Evolutionary conservation across 345 rosid species (phyloP).

Genomic region (Moricandia arvensis): DNA sequence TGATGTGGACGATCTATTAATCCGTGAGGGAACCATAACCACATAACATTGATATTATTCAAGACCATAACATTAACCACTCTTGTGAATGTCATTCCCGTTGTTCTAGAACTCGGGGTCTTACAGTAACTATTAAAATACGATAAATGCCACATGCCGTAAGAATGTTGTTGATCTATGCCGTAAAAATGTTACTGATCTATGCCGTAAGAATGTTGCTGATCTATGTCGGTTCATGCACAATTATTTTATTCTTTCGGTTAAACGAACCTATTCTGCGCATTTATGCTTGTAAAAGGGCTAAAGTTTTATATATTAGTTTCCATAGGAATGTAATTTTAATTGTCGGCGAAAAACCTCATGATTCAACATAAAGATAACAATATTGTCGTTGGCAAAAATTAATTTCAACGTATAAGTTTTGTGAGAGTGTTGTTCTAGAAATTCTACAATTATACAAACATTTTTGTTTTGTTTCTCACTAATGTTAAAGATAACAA

Average conservation of each 20-base stretch:
- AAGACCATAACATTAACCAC: not conserved
- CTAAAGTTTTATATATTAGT: not conserved
- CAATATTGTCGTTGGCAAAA: not conserved
- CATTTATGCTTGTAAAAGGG: not conserved
- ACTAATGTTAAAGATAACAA: not conserved
- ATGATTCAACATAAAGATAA: not conserved
- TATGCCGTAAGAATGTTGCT: conserved; percentile 32
- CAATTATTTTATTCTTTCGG: conserved; percentile 21
- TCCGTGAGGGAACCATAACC: not conserved
- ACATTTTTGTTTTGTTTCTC: not conserved
- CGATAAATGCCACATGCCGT: not conserved
- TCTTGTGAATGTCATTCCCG: not conserved
- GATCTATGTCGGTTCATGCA: conserved; percentile 32
- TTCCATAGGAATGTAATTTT: conserved; percentile 11
- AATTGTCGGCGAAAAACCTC: conserved; percentile 29
- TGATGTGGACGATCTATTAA: not conserved
- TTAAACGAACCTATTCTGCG: conserved; percentile 11
- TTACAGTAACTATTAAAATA: conserved; percentile 1
- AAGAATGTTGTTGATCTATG: conserved; percentile 33
- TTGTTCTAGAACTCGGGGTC: conserved; percentile 16
- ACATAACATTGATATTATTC: not conserved
- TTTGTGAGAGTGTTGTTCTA: not conserved
- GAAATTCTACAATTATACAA: not conserved
- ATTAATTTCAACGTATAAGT: not conserved
- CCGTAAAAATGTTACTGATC: too few species aligned